Base-by-base conservation (phyloP, 2,329 filamentous ascomycete species). In the Phaeophleospora eucalypticola region DNA sequence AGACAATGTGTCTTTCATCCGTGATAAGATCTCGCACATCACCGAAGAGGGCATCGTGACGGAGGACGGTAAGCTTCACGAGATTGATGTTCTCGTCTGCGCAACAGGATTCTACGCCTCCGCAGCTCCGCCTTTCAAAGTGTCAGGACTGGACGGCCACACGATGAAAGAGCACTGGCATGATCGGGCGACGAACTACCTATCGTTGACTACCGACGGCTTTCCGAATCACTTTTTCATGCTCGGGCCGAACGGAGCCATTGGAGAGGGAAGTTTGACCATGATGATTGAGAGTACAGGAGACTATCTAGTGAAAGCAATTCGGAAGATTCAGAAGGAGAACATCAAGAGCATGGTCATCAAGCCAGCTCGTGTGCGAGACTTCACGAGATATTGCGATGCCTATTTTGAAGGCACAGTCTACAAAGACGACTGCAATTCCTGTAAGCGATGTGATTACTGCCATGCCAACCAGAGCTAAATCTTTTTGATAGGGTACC, bases 311-410 rank as follows among this genome's bases (percentile, higher is more conserved):
- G 58, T 71, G 19, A 52, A 48, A 38, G 49, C 60, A 8, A 60
- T 71, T 27, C 65, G 69, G 41, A 71, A 72, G 57, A 51, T 73
- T 4, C 69, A 72, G 42, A 67, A 67, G 38, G 70, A 73, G 3
- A 67, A 70, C 41, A 64, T 72, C 41, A 65, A 64, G 21, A 47
- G 46, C 41, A 41, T 51, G 68, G 52, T 68, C 7, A 70, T 77
- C 9, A 75, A 75, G 54, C 57, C 63, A 1, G 68, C 69, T 15
- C 73, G 71, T 1, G 71, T 79, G 6, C 60, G 63, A 9, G 78
- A 80, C 50, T 80, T 81, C 59, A 68, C 74, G 46, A 64, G 64
- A 3, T 65, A 64, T 45, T 57, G 56, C 36, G 76, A 79, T 49
- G 65, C 66, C 0, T 79, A 77, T 58, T 77, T 75, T 54, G 69